Percentiles rank a stretch among this genome's conserved stretches.
These are phyloP conservation scores for Ceratopteris richardii DNA, from an alignment of 75 land plant genomes.

Conservation along the genomic window DNA sequence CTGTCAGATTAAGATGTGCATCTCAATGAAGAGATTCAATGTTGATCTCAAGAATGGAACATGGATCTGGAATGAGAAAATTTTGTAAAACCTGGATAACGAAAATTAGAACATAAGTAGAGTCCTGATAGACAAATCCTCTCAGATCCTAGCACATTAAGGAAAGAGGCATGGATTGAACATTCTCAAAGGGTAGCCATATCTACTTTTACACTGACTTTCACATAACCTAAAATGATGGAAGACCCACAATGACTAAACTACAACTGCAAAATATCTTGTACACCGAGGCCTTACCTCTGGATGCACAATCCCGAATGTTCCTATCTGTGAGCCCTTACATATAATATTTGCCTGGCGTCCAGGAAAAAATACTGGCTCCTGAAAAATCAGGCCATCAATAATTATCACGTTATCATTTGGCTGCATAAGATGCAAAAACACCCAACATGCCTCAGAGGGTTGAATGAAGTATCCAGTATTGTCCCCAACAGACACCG, in stretches of 20 bases:
- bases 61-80: constrained; percentile 82
- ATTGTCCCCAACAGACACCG: constrained; percentile 34
- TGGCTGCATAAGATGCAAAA: background rate
- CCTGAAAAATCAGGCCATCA: constrained; percentile 25
- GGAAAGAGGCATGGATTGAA: too few relatives aligned
- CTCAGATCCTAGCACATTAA: too few relatives aligned
- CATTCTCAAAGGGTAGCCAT: too few relatives aligned
- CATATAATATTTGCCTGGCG: constrained; percentile 72
- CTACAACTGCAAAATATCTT: too few relatives aligned
- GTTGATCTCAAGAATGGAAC: constrained; percentile 63
- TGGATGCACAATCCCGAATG: constrained; percentile 89
- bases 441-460: constrained; percentile 37
- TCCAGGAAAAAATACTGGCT: constrained; percentile 77
- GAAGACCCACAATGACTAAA: too few relatives aligned
- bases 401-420: background rate
- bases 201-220: too few relatives aligned
- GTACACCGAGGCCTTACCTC: constrained; percentile 64
- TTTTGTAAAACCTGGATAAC: constrained; percentile 58
- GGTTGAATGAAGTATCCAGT: constrained; percentile 45
- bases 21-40: constrained; percentile 39
- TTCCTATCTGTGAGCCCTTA: constrained; percentile 62
- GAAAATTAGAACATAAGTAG: too few relatives aligned
- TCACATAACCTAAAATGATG: too few relatives aligned
- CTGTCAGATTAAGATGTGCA: background rate
- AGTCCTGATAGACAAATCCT: too few relatives aligned